phyloP scores from a whole-genome alignment of 1,139 yeast genomes.

The Suhomyces taliae region DNA sequence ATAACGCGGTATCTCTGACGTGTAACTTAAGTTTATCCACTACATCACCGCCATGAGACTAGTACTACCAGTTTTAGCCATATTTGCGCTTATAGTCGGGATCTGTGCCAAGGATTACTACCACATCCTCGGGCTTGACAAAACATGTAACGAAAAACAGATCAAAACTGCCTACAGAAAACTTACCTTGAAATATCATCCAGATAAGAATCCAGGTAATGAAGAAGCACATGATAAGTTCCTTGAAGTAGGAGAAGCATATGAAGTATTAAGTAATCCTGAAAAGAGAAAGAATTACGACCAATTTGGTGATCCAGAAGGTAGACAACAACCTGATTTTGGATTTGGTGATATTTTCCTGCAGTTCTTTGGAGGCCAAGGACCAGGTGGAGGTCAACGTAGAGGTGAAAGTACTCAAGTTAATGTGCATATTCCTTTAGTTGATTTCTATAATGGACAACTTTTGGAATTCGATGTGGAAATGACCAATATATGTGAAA shows the following conservation, averaged over 20 bases:
- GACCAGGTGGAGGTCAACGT: constrained; percentile 27
- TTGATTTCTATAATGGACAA: constrained; percentile 70
- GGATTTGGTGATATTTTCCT: constrained; percentile 66
- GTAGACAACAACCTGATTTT: constrained; percentile 31
- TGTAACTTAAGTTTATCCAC: neutral
- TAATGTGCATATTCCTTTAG: constrained; percentile 54
- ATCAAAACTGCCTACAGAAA: constrained; percentile 86
- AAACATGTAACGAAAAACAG: constrained; percentile 72
- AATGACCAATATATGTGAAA: constrained; percentile 71
- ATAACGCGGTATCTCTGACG: constrained; percentile 2
- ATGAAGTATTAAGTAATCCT: constrained; percentile 77
- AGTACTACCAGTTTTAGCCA: constrained; percentile 3
- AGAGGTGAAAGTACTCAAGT: constrained; percentile 69
- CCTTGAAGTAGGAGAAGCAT: constrained; percentile 91
- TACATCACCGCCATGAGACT: constrained; percentile 4
- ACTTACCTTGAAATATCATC: constrained; percentile 85
- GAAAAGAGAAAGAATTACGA: constrained; percentile 77
- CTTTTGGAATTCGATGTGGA: constrained; percentile 61
- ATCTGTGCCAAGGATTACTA: constrained; percentile 30
- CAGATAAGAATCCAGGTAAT: constrained; percentile 79
- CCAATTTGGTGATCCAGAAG: constrained; percentile 79
- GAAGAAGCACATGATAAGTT: constrained; percentile 84
- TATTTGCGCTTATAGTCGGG: constrained; percentile 3
- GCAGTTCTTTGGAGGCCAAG: constrained; percentile 67
- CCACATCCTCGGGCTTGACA: constrained; percentile 62